phyloP scores from a whole-genome alignment of 352 stramenopile genomes.

The Globisporangium nagaii region DNA sequence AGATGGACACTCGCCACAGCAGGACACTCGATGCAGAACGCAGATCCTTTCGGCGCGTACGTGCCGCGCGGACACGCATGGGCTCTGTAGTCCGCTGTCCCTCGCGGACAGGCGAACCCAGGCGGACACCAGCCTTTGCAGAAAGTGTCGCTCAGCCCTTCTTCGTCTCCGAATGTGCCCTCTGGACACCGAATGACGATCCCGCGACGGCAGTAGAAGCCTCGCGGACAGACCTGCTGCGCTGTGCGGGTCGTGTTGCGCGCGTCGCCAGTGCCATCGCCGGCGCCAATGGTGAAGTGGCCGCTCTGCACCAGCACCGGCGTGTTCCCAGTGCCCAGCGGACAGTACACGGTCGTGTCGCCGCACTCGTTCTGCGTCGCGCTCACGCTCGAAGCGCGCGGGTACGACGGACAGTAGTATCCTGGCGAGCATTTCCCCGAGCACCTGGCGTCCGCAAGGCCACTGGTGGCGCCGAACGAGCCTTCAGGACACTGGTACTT shows the following conservation, averaged over 20 bases:
- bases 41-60: slow-evolving; percentile 36
- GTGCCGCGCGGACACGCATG: slow-evolving; percentile 39
- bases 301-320: slow-evolving; percentile 35
- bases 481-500: slow-evolving; percentile 70
- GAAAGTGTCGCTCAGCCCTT: slow-evolving; percentile 36
- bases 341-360: slow-evolving; percentile 48
- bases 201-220: slow-evolving; percentile 72
- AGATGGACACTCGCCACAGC: slow-evolving; percentile 11
- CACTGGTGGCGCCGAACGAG: slow-evolving; percentile 48
- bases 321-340: slow-evolving; percentile 41
- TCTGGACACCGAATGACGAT: slow-evolving; percentile 59
- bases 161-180: slow-evolving; percentile 50
- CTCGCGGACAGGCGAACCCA: slow-evolving; percentile 62
- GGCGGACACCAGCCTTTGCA: slow-evolving; percentile 68
- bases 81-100: slow-evolving; percentile 33
- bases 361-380: slow-evolving; percentile 47
- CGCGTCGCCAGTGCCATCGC: slow-evolving; percentile 23
- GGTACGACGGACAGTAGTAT: slow-evolving; percentile 70
- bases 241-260: slow-evolving; percentile 50
- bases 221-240: slow-evolving; percentile 44
- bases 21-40: slow-evolving; percentile 40
- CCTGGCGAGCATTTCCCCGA: slow-evolving; percentile 57
- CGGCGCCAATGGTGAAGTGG: slow-evolving; percentile 46
- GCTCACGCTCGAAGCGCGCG: slow-evolving; percentile 28
- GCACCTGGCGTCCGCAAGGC: slow-evolving; percentile 36